Evolutionary conservation across 2,329 filamentous ascomycete species (phyloP), one percentile per base, ranked within the genome.

Genomic region (Phialocephala subalpina): DNA sequence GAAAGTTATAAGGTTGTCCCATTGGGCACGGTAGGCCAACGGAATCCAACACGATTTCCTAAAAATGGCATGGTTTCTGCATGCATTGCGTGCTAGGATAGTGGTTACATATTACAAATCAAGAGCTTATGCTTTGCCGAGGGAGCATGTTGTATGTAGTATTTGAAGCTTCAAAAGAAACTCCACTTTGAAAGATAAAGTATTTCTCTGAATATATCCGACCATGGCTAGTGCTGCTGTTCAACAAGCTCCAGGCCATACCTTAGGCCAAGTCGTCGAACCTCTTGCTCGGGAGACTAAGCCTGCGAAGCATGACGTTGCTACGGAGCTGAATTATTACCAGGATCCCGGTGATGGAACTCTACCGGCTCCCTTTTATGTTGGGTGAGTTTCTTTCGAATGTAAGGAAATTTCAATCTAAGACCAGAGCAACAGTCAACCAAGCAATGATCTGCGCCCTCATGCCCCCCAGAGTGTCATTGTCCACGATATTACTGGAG

Each of bases 401-500:
- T 58, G 1, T 58, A 3, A 58, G 6, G 16, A 25, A 42, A 22
- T 45, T 27, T n/a, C 12, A 42, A 9, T 40, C 36, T 59, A 12
- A 59, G 36, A 47, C 38, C 11, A 40, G 16, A 33, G 12, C 42
- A 9, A 36, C 27, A 68, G 58, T 47, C 47, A 57, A 35, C 8
- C 36, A 47, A 66, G 61, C 38, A 61, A 2, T 86, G 93, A n/a
- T 45, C 16, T n/a, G n/a, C 42, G 42, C 9, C 42, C 42, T 4
- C 6, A 11, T 3, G 42, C 42, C 9, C 2, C 42, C 18, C 42
- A 45, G 16, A 45, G n/a, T 7, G n/a, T 45, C 35, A 73, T 75
- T 11, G 84, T 97, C 72, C 80, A 83, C 67, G 93, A 97, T 79
- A 83, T 94, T 72, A 90, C 92, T 61, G 90, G 89, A 60, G 82